phyloP scores from a whole-genome alignment of 2,329 filamentous ascomycete genomes.

The Rachicladosporium sp. region DNA sequence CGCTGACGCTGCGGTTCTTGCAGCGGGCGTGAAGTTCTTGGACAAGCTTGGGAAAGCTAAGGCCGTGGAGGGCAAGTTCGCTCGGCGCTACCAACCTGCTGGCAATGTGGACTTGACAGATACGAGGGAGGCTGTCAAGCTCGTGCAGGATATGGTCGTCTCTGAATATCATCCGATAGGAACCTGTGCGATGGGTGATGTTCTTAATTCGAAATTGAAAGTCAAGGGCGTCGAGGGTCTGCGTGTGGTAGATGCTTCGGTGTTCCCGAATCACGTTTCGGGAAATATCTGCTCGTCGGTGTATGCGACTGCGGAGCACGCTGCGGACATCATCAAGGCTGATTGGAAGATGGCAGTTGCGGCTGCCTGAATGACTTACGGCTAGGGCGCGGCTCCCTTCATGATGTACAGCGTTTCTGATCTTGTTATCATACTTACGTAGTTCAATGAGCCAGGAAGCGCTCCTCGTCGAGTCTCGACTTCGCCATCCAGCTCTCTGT shows the following conservation, averaged over 20 bases:
- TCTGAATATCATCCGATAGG: constrained; percentile 29
- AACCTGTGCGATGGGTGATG: constrained; percentile 30
- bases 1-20: constrained; percentile 20
- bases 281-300: constrained; percentile 39
- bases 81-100: constrained; percentile 20
- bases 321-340: constrained; percentile 43
- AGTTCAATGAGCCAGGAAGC: constrained; percentile 2
- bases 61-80: constrained; percentile 30
- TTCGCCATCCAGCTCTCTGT: constrained; percentile 66
- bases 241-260: constrained; percentile 50
- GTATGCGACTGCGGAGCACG: constrained; percentile 50
- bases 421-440: neutral
- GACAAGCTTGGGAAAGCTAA: constrained; percentile 32
- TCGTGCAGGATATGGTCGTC: constrained; percentile 15
- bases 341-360: constrained; percentile 10
- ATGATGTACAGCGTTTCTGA: neutral
- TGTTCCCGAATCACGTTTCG: constrained; percentile 45
- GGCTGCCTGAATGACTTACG: neutral
- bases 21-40: constrained; percentile 25
- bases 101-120: constrained; percentile 15
- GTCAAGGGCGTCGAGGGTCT: constrained; percentile 44
- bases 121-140: constrained; percentile 15
- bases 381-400: too few species aligned
- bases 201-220: constrained; percentile 44
- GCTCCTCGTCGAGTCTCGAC: constrained; percentile 69